Percentiles rank a stretch among this genome's conserved stretches.
Conservation (phyloP, 2,329 filamentous ascomycete genomes). For the Fusarium udum region DNA sequence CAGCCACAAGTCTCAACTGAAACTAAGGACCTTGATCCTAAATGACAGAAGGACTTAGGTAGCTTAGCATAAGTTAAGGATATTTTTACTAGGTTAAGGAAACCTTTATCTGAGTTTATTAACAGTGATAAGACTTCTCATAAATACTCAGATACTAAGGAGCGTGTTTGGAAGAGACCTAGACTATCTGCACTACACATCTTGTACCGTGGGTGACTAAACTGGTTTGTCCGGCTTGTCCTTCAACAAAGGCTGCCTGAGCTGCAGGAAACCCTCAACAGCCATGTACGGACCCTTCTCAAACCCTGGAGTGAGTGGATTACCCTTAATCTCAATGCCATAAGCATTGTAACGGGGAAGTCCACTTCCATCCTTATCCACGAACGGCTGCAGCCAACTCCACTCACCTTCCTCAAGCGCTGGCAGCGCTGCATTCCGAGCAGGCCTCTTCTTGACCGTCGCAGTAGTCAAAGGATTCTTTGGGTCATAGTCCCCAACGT, state of each 20-base stretch:
- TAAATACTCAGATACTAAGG: too few relatives aligned
- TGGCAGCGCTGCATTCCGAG: not conserved
- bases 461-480: not conserved
- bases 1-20: too few relatives aligned
- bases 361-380: not conserved
- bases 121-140: too few relatives aligned
- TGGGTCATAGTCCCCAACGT: rapidly evolving
- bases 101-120: too few relatives aligned
- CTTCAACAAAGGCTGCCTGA: not conserved
- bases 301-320: not conserved
- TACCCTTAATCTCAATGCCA: not conserved
- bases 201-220: too few relatives aligned
- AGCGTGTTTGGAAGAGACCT: too few relatives aligned
- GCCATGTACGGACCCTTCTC: not conserved
- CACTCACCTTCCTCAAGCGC: not conserved
- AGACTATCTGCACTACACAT: too few relatives aligned
- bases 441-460: not conserved
- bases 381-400: not conserved
- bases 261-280: not conserved
- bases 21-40: too few relatives aligned
- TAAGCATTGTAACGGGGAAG: not conserved
- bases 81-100: too few relatives aligned
- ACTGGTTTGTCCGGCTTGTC: not conserved
- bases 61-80: too few relatives aligned
- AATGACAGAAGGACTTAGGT: too few relatives aligned